phyloP scores from a whole-genome alignment of 768 basidiomycete genomes.

The Naganishia kalamii region DNA sequence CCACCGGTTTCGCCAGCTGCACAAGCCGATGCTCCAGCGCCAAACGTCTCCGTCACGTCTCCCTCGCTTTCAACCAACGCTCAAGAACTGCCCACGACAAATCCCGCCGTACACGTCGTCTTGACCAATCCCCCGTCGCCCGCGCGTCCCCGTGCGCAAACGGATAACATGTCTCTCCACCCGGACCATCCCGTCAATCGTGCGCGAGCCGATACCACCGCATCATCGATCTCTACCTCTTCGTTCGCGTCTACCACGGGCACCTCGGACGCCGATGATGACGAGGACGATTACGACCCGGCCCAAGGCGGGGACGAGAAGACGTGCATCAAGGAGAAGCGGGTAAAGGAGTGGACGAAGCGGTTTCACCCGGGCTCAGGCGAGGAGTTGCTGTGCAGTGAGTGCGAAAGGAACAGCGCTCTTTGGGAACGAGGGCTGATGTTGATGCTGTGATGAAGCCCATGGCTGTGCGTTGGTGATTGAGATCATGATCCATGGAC shows the following conservation, averaged over 20 bases:
- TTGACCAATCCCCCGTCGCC: neutral
- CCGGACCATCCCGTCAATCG: neutral
- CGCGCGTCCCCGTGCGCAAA: neutral
- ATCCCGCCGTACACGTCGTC: conserved; percentile 1
- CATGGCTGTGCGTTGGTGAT: conserved; percentile 30
- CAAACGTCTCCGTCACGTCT: neutral
- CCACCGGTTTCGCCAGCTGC: neutral
- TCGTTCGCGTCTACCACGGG: neutral
- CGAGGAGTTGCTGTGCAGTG: conserved; percentile 32
- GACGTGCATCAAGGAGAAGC: conserved; percentile 25
- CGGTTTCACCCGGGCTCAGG: conserved; percentile 19
- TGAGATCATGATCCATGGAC: conserved; percentile 32
- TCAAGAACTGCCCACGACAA: conserved; percentile 5
- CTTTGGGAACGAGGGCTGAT: neutral
- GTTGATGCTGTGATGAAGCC: conserved; percentile 9
- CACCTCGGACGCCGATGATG: neutral
- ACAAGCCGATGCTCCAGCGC: neutral
- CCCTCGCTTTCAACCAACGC: neutral
- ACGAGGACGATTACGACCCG: conserved; percentile 11
- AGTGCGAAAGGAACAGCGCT: conserved; percentile 1
- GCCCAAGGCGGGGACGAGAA: neutral
- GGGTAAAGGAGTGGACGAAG: conserved; percentile 32
- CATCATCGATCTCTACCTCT: neutral
- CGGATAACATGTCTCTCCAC: neutral
- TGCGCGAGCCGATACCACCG: neutral